phyloP scores from a whole-genome alignment of 768 basidiomycete species.

The Saitozyma sp. region DNA sequence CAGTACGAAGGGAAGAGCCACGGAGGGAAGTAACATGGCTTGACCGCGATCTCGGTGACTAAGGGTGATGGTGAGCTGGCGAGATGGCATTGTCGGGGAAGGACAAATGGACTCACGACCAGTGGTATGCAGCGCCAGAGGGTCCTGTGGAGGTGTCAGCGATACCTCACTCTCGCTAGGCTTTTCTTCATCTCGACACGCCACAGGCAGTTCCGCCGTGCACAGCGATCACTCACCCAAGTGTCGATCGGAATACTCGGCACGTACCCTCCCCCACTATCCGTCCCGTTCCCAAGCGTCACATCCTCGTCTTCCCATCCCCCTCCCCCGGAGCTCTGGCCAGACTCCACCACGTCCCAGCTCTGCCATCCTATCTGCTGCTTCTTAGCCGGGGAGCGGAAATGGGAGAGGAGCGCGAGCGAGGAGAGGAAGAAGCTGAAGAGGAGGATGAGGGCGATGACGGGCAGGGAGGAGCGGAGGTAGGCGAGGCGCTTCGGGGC shows the following conservation, averaged over 20 bases:
- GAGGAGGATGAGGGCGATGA: constrained; percentile 59
- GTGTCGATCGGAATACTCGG: constrained; percentile 74
- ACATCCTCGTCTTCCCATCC: constrained; percentile 67
- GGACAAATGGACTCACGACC: constrained; percentile 61
- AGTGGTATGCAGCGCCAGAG: constrained; percentile 71
- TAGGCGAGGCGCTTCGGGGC: constrained; percentile 23
- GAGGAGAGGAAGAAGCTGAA: constrained; percentile 74
- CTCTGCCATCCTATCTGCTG: constrained; percentile 86
- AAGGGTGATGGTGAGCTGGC: neutral
- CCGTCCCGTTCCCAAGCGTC: constrained; percentile 6
- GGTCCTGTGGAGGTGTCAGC: constrained; percentile 56
- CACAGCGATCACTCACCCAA: constrained; percentile 54
- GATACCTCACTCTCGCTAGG: too few relatives aligned
- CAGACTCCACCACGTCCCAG: constrained; percentile 65
- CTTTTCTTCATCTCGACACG: too few relatives aligned
- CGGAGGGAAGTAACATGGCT: constrained; percentile 66
- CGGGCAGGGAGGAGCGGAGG: constrained; percentile 56
- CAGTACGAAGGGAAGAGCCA: constrained; percentile 62
- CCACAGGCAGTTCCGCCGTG: neutral
- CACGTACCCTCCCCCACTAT: constrained; percentile 55
- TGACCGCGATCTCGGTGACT: constrained; percentile 78
- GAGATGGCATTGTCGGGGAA: neutral
- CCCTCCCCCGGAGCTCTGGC: constrained; percentile 13
- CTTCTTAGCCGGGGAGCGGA: constrained; percentile 52
- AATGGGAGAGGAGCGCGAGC: constrained; percentile 78